Conservation (phyloP, 2,329 filamentous ascomycete genomes). For the Colletotrichum lini region DNA sequence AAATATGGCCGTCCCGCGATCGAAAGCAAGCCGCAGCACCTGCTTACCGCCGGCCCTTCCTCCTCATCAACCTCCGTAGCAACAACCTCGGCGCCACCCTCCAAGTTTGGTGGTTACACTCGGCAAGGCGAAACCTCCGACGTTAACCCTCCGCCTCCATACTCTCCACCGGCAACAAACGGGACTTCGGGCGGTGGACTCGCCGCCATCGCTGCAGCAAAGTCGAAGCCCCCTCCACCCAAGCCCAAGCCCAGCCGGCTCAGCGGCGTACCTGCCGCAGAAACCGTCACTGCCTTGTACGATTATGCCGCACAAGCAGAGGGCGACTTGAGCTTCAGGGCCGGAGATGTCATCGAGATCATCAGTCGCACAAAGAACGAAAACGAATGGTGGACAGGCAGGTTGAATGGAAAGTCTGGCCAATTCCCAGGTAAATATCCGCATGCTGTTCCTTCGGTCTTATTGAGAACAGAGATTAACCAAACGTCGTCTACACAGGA, state of each 20-base stretch:
- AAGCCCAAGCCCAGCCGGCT: constrained; percentile 85
- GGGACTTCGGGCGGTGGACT: constrained; percentile 55
- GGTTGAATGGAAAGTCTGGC: constrained; percentile 82
- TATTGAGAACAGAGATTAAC: constrained; percentile 45
- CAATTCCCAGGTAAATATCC: constrained; percentile 87
- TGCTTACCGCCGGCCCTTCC: constrained; percentile 66
- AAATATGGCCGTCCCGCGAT: constrained; percentile 71
- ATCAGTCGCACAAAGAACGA: constrained; percentile 85
- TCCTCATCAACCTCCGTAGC: constrained; percentile 48
- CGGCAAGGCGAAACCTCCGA: constrained; percentile 62
- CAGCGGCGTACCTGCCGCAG: constrained; percentile 73
- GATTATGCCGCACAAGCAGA: constrained; percentile 97
- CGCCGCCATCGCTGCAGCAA: constrained; percentile 66
- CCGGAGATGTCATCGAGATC: constrained; percentile 93
- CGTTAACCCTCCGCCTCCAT: constrained; percentile 77
- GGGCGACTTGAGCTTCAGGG: constrained; percentile 90
- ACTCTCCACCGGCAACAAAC: constrained; percentile 64
- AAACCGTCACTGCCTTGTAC: constrained; percentile 92
- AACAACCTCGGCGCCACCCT: constrained; percentile 38
- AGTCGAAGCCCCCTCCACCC: constrained; percentile 79
- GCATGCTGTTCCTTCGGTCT: not conserved
- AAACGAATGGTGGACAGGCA: constrained; percentile 98
- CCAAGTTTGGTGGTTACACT: constrained; percentile 54
- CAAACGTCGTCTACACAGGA: constrained; percentile 50
- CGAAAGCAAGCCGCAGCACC: constrained; percentile 63